Percentiles rank a stretch among this genome's conserved stretches.
These are phyloP conservation scores for Leucocoprinus birnbaumii DNA, from an alignment of 768 basidiomycete genomes.

Conservation along the genomic window DNA sequence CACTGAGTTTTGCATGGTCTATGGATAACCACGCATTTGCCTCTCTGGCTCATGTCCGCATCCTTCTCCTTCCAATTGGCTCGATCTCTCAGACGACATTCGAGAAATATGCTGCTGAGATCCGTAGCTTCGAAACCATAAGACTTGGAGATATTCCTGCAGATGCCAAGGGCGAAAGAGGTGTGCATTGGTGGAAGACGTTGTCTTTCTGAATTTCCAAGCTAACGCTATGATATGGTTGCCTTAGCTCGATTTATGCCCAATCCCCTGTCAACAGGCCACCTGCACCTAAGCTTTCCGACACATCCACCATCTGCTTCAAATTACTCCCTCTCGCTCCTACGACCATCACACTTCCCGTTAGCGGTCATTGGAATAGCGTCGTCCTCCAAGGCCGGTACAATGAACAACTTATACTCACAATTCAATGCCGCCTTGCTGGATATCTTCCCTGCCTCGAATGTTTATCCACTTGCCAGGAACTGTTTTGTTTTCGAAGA, in stretches of 20 bases:
- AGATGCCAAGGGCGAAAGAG: slow-evolving; percentile 73
- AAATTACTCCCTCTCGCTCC: slow-evolving; percentile 64
- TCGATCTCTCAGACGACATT: slow-evolving; percentile 66
- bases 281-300: slow-evolving; percentile 77
- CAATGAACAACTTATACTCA: slow-evolving; percentile 49
- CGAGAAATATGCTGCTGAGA: slow-evolving; percentile 70
- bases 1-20: slow-evolving; percentile 9
- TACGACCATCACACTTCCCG: slow-evolving; percentile 80
- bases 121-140: slow-evolving; percentile 70
- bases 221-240: slow-evolving; percentile 11
- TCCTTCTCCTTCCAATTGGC: slow-evolving; percentile 87
- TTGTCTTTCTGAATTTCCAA: not conserved
- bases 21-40: slow-evolving; percentile 78
- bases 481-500: slow-evolving; percentile 88
- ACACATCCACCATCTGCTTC: slow-evolving; percentile 72
- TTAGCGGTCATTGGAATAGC: slow-evolving; percentile 89
- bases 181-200: slow-evolving; percentile 32
- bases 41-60: slow-evolving; percentile 80
- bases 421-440: slow-evolving; percentile 66
- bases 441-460: slow-evolving; percentile 64
- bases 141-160: slow-evolving; percentile 82
- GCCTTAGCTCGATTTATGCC: slow-evolving; percentile 75
- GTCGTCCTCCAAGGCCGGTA: slow-evolving; percentile 55
- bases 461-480: slow-evolving; percentile 74
- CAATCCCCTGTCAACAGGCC: slow-evolving; percentile 67